A percentile compares a stretch with the other conserved stretches of the same genome.
phyloP scores from a whole-genome alignment of 208 protist species.

The Naegleria fowleri region DNA sequence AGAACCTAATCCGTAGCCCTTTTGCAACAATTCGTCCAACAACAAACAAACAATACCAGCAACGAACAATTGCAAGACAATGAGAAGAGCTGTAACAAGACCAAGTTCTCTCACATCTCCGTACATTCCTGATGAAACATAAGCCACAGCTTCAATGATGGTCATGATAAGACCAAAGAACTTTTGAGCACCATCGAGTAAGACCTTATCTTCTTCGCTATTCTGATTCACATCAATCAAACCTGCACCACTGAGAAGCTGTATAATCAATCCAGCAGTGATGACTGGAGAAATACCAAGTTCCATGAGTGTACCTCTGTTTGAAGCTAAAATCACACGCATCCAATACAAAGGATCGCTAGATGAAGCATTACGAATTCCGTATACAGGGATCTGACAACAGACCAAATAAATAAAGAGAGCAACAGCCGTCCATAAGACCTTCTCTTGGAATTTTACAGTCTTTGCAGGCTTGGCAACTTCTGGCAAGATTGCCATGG shows the following conservation, averaged over 20 bases:
- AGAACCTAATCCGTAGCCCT: conserved; percentile 98
- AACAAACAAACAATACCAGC: conserved; percentile 97
- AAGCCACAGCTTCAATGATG: conserved; percentile 90
- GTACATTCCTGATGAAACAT: conserved; percentile 98
- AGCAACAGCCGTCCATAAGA: conserved; percentile 94
- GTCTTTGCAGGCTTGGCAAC: not conserved
- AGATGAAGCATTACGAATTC: conserved; percentile 75
- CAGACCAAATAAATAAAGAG: conserved; percentile 98
- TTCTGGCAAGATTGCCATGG: conserved; percentile 22
- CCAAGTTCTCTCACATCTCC: conserved; percentile 93
- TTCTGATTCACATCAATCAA: conserved; percentile 91
- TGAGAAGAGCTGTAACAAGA: conserved; percentile 81
- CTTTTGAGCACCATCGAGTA: conserved; percentile 96
- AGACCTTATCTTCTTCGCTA: conserved; percentile 84
- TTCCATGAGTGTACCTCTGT: conserved; percentile 98
- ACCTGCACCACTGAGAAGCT: conserved; percentile 90
- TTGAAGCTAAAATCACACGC: conserved; percentile 97
- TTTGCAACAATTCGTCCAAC: conserved; percentile 97
- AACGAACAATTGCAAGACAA: conserved; percentile 96
- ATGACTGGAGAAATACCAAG: conserved; percentile 95
- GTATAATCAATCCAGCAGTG: conserved; percentile 95
- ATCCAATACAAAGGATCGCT: conserved; percentile 99
- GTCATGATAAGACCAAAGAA: conserved; percentile 96
- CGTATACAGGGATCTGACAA: conserved; percentile 98
- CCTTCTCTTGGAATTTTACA: conserved; percentile 83